Evolutionary conservation across 179 eudicot genomes (phyloP), one percentile per base, ranked within the genome.

Genomic region (Camellia oleifera): DNA sequence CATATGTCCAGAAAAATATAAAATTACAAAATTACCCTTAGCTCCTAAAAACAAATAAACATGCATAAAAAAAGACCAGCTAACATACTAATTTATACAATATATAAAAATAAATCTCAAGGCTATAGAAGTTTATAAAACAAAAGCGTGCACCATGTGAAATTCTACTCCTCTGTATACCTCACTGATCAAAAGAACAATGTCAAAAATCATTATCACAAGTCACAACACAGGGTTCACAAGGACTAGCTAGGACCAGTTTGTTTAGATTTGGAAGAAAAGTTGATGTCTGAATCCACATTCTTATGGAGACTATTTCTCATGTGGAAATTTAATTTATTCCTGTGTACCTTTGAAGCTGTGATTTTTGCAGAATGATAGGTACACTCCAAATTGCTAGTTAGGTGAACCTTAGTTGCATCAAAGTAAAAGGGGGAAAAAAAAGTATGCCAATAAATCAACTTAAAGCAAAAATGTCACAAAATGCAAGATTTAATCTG

Each of bases 311-410:
- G 58, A 52, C 62, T n/a, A 53, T 7, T 72, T 61, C 1, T 52
- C 44, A 56, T 15, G 3, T 14, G 3, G 45, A 9, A 6, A 23
- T 1, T 5, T 72, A 12, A 72, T 20, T 2, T 61, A 13, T 53
- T 53, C 12, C 76, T 53, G 18, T 72, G 57, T 23, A 60, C 76
- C 44, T 52, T 53, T 53, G 76, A 72, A 72, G 15, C 15, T 23
- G 0, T 3, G 42, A 8, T 53, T 72, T 72, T 57, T 2, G 61
- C 15, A 10, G 75, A 53, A 72, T 72, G 11, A 4, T 72, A 52
- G n/a, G 62, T 53, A 72, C 53, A 72, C 45, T 14, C 57, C 57
- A 32, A 12, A 4, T 15, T 15, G 65, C 26, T 61, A 15, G 7
- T n/a, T 12, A 23, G 44, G 20, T 50, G n/a, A 10, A 53, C 12